These are phyloP conservation scores for Didymella segeticola DNA, from an alignment of 2,329 filamentous ascomycete genomes.

Conservation along the genomic window DNA sequence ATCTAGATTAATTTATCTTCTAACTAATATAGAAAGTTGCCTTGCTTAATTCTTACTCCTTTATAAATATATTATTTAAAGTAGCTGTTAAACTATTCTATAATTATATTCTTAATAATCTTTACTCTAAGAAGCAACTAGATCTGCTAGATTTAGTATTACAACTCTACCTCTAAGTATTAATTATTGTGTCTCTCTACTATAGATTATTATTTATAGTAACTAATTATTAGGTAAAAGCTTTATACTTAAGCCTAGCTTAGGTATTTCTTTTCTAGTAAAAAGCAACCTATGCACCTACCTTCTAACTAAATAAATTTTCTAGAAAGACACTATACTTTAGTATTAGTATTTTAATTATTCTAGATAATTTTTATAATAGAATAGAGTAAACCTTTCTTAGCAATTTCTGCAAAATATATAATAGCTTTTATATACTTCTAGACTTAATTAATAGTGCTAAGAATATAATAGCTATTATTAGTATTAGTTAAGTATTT, in stretches of 20 bases:
- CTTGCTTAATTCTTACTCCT: no score
- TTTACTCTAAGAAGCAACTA: no score
- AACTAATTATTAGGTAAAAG: neutral
- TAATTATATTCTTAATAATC: no score
- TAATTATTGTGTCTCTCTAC: neutral
- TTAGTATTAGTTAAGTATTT: constrained; percentile 45
- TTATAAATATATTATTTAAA: no score
- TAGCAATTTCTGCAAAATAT: constrained; percentile 25
- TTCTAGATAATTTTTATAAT: constrained; percentile 23
- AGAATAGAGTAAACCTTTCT: constrained; percentile 20
- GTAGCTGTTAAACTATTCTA: no score
- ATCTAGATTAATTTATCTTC: no score
- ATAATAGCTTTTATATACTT: constrained; percentile 29
- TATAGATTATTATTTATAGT: neutral
- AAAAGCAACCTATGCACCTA: neutral
- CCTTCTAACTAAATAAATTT: constrained; percentile 62
- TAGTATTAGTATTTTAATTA: constrained; percentile 52
- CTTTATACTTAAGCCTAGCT: neutral
- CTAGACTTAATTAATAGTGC: constrained; percentile 54
- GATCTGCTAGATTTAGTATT: neutral
- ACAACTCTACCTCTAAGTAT: neutral
- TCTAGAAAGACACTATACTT: constrained; percentile 52
- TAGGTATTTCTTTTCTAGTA: neutral
- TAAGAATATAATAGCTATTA: constrained; percentile 57
- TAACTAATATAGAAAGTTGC: no score